Evolutionary conservation across 257 asterid species (phyloP).

Genomic region (Solanum neorickii): DNA sequence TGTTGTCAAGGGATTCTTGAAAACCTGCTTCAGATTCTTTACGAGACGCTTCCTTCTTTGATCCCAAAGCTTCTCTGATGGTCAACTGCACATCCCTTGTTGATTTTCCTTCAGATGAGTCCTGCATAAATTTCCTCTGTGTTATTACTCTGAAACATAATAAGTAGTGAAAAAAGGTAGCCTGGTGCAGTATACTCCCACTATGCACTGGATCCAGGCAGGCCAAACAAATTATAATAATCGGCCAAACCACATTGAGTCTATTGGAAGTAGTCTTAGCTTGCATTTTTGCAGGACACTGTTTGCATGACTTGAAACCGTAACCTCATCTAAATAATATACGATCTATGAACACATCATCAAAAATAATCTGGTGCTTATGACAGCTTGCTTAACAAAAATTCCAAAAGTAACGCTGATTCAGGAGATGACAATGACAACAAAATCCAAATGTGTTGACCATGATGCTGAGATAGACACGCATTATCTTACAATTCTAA

Average conservation of each 20-base stretch:
- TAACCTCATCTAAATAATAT: neutral
- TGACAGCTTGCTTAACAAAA: neutral
- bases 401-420: neutral
- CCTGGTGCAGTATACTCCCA: neutral
- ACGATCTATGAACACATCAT: neutral
- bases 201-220: neutral
- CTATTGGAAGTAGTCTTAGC: neutral
- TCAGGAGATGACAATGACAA: neutral
- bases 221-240: neutral
- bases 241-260: neutral
- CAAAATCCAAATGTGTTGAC: neutral
- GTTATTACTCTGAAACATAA: neutral
- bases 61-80: constrained; percentile 75
- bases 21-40: constrained; percentile 31
- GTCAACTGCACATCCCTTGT: constrained; percentile 52
- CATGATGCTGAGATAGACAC: neutral
- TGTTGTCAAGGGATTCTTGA: constrained; percentile 39
- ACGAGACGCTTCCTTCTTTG: constrained; percentile 46
- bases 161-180: neutral
- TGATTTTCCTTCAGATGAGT: constrained; percentile 37
- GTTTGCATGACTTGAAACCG: neutral
- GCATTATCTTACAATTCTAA: neutral
- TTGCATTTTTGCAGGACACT: neutral
- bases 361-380: neutral
- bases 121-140: constrained; percentile 35